Evolutionary conservation across 179 eudicot species (phyloP).

Genomic region (Sideroxylon spinosum): DNA sequence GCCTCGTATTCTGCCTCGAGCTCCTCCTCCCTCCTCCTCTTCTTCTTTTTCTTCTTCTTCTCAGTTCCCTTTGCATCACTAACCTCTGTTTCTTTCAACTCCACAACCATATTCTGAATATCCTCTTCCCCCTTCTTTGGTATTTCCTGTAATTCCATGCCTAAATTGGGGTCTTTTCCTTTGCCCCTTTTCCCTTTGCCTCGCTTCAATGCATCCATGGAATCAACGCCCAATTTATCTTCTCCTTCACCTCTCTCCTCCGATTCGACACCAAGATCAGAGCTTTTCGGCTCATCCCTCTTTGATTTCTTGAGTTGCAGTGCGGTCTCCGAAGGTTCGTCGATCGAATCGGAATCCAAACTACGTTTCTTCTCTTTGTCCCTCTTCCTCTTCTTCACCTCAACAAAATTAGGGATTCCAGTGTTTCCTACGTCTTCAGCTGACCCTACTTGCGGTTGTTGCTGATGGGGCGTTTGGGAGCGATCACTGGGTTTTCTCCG

Average conservation of each 20-base stretch:
- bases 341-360: conserved; percentile 9
- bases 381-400: conserved; percentile 30
- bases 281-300: conserved; percentile 17
- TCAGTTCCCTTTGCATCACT: not conserved
- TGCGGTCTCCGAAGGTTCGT: conserved; percentile 7
- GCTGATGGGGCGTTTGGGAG: conserved; percentile 13
- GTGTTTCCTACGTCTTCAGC: conserved; percentile 16
- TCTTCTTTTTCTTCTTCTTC: conserved; percentile 33
- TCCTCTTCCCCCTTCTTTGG: not conserved
- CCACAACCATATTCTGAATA: not conserved
- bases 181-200: too few species aligned
- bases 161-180: too few species aligned
- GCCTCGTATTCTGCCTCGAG: conserved; percentile 65
- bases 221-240: not conserved
- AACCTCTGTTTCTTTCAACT: not conserved
- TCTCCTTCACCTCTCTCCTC: conserved; percentile 13
- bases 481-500: conserved; percentile 37
- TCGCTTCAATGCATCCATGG: not conserved
- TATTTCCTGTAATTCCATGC: too few species aligned
- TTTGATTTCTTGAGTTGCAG: conserved; percentile 25
- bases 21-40: conserved; percentile 72
- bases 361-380: conserved; percentile 19
- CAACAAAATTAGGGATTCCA: conserved; percentile 17
- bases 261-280: conserved; percentile 16
- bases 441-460: not conserved